Evolutionary conservation across 495 filamentous ascomycete genomes (phyloP), one percentile per base, ranked within the genome.

Genomic region (Chaetomium fimeti): DNA sequence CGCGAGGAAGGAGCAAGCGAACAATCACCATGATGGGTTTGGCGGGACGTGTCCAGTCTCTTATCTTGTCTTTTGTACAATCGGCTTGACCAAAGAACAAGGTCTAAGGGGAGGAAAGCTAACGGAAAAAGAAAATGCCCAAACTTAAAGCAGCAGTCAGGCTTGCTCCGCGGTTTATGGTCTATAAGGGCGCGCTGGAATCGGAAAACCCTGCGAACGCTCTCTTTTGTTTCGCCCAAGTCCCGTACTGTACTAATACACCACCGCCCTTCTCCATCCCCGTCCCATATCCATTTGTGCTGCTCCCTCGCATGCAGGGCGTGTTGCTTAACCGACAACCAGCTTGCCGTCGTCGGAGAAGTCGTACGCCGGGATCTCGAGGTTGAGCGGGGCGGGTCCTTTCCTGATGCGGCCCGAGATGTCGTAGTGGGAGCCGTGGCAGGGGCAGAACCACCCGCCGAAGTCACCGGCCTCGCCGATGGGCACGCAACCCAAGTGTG

Each of bases 361-460:
- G 68, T 87, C 88, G 83, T 99, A 99, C 73, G 74, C 69, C 65
- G 94, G 94, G 67, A 99, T 87, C 85, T 96, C 94, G 71, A 99
- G 85, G 84, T 99, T 99, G 72, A 98, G 84, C 66, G 94, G 94
- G 60, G 94, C 94, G 55, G 94, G 94, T 25, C 94, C 94, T 84
- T 90, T 96, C 79, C 94, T 87, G 81, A 93, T 89, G 77, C 94
- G 91, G 75, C 94, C 94, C 65, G 91, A 96, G 79, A 99, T 97
- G 79, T 99, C 94, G 86, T 99, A 99, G 83, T 99, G 94, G 62
- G 92, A 97, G 76, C 94, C 94, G 85, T 99, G 94, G 88, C 94
- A 99, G 66, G 94, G 94, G 83, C 94, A 99, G 88, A 99, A 99
- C 94, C 94, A 99, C 73, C 94, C 94, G 72, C 94, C 94, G 76